Conservation (phyloP, 805 yeast genomes). For the Metschnikowia continentalis region DNA sequence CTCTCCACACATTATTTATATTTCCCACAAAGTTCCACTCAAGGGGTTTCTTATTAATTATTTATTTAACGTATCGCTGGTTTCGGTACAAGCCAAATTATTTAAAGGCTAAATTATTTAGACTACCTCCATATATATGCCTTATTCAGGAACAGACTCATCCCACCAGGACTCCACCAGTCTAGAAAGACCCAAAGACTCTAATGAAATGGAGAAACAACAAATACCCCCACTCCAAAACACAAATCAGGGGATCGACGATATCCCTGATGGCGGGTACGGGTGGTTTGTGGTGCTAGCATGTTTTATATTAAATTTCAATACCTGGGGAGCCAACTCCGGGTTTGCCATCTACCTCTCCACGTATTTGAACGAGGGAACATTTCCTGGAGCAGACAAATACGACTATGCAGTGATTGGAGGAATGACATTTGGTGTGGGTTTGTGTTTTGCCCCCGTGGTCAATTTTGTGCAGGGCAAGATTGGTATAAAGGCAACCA, state of each 20-base stretch:
- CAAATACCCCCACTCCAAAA: not conserved
- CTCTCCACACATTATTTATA: too few species aligned
- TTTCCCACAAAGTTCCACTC: too few species aligned
- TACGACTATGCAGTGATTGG: slow-evolving; percentile 65
- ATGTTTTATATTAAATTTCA: slow-evolving; percentile 47
- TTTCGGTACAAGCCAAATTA: too few species aligned
- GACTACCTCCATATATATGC: too few species aligned
- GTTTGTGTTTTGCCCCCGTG: slow-evolving; percentile 58
- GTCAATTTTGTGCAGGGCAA: slow-evolving; percentile 46
- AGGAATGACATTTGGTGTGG: slow-evolving; percentile 58
- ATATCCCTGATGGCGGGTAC: slow-evolving; percentile 53
- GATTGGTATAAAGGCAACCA: slow-evolving; percentile 43
- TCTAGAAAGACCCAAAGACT: not conserved
- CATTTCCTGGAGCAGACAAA: slow-evolving; percentile 51
- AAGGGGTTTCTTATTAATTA: too few species aligned
- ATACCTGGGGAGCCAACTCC: slow-evolving; percentile 72
- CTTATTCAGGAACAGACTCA: not conserved
- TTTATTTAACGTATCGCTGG: too few species aligned
- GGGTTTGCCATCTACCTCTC: slow-evolving; percentile 64
- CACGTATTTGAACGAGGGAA: slow-evolving; percentile 45
- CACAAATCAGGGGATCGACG: slow-evolving; percentile 3
- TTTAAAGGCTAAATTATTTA: too few species aligned
- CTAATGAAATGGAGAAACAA: not conserved
- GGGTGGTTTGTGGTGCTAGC: slow-evolving; percentile 63
- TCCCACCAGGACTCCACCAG: not conserved